These are phyloP conservation scores for Arthrobotrys pseudoclavata DNA, from an alignment of 2,329 filamentous ascomycete genomes.

Conservation along the genomic window DNA sequence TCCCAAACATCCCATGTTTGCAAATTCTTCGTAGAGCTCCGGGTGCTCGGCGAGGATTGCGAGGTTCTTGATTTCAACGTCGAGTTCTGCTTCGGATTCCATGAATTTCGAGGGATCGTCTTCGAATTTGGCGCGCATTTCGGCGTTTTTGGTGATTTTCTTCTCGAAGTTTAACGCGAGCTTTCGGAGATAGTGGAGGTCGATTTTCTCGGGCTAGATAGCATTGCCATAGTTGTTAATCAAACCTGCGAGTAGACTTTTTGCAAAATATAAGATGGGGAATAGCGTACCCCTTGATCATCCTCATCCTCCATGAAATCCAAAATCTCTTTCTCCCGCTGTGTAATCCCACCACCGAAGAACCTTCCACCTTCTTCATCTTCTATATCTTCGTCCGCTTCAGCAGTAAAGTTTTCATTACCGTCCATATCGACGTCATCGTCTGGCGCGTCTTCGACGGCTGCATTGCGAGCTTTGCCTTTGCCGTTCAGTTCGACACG, in stretches of 20 bases:
- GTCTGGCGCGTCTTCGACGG: slow-evolving; percentile 69
- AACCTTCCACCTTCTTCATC: slow-evolving; percentile 95
- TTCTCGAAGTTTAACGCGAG: slow-evolving; percentile 88
- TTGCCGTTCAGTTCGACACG: slow-evolving; percentile 70
- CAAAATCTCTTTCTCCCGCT: slow-evolving; percentile 83
- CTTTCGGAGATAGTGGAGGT: slow-evolving; percentile 84
- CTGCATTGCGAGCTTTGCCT: slow-evolving; percentile 63
- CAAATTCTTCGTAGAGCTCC: slow-evolving; percentile 84
- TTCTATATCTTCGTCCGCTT: slow-evolving; percentile 71
- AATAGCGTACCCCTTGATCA: slow-evolving; percentile 69
- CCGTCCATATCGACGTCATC: slow-evolving; percentile 67
- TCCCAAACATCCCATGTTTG: slow-evolving; percentile 77
- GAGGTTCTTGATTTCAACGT: slow-evolving; percentile 86
- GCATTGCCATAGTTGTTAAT: not conserved
- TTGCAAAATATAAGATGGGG: not conserved
- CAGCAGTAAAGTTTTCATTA: slow-evolving; percentile 66
- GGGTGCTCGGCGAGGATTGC: slow-evolving; percentile 90
- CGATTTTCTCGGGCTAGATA: slow-evolving; percentile 78
- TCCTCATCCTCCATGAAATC: slow-evolving; percentile 84
- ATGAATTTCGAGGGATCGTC: slow-evolving; percentile 78
- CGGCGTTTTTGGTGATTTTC: slow-evolving; percentile 89
- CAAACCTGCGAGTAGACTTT: not conserved
- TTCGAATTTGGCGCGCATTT: slow-evolving; percentile 87
- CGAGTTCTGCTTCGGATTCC: slow-evolving; percentile 85
- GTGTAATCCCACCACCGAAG: slow-evolving; percentile 90